These are phyloP conservation scores for Acidomyces sp. DNA, from an alignment of 495 filamentous ascomycete species.

Conservation along the genomic window DNA sequence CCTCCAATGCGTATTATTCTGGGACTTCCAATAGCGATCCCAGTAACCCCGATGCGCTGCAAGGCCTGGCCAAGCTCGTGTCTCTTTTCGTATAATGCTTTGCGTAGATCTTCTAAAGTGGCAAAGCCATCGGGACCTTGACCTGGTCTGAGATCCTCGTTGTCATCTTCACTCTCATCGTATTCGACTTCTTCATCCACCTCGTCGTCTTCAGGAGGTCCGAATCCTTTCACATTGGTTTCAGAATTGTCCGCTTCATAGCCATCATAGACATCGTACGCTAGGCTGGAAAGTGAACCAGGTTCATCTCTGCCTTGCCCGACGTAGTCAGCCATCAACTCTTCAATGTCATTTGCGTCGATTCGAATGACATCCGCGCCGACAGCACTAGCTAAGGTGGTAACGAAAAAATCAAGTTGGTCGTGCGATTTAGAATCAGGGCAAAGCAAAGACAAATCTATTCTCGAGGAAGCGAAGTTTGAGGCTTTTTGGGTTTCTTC, in stretches of 20 bases:
- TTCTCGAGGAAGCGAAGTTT: constrained; percentile 41
- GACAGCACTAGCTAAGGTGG: constrained; percentile 43
- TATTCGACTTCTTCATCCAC: constrained; percentile 7
- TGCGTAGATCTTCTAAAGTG: constrained; percentile 7
- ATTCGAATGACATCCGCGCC: constrained; percentile 66
- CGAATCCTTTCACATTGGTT: constrained; percentile 27
- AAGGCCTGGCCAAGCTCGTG: constrained; percentile 6
- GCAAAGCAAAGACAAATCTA: constrained; percentile 53
- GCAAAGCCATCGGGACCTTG: constrained; percentile 4
- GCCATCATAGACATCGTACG: constrained; percentile 42
- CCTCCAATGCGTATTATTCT: not conserved
- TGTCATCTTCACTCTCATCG: constrained; percentile 7
- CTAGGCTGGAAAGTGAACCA: constrained; percentile 10
- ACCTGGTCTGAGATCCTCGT: too few relatives aligned
- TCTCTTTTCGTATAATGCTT: constrained; percentile 3
- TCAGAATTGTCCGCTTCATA: constrained; percentile 28
- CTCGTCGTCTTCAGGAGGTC: not conserved
- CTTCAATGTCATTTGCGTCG: constrained; percentile 65
- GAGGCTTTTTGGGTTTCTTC: constrained; percentile 7
- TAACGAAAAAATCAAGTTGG: constrained; percentile 46
- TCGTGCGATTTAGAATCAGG: constrained; percentile 44
- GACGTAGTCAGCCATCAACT: constrained; percentile 56
- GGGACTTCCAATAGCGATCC: constrained; percentile 2
- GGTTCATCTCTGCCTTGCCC: constrained; percentile 11
- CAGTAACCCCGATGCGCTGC: constrained; percentile 6